Evolutionary conservation across 2,329 filamentous ascomycete genomes (phyloP), one percentile per base, ranked within the genome.

Genomic region (Aspergillus luchuensis): DNA sequence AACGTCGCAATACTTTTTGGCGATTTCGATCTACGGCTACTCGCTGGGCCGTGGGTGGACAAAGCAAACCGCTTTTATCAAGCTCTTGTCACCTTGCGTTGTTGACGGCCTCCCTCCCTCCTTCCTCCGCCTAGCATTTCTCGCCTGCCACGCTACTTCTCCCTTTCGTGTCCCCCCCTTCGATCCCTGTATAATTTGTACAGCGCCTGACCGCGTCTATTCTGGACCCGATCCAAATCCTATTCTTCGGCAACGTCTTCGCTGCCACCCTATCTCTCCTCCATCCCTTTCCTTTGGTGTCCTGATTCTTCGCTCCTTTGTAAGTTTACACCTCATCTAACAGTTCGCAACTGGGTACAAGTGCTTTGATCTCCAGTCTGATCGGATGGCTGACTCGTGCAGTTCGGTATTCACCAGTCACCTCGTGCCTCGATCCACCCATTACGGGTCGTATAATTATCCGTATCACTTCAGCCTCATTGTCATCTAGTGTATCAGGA

Each of bases 61-160:
- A 76, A 75, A 76, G 72, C 71, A 71, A 62, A 74, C 68, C 66
- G 70, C 47, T 50, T 50, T 50, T 50, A 50, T 50, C 47, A 69
- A 56, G 71, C 71, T 71, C 65, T 65, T 67, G 65, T 74, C 67
- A 67, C 74, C 73, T 76, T 76, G 73, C 73, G 59, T 64, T 62
- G 21, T 47, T 39, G 57, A 33, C 51, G 21, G 49, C 48, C 33
- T 36, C 33, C 50, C 49, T 58, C 21, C 38, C 33, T 56, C 38
- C 25, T 62, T 64, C 63, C 65, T 65, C 62, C 51, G 47, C 53
- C 61, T 57, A 65, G 67, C 68, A 68, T 70, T 72, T 72, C 58
- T 66, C 63, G 52, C 63, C 59, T 65, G 62, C 63, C 57, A 60
- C 52, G 52, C 58, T 64, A 61, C 58, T 62, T 63, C 66, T 68